A percentile compares a stretch with the other conserved stretches of the same genome.
These are phyloP conservation scores for Balansia obtecta DNA, from an alignment of 2,329 filamentous ascomycete genomes.

Conservation along the genomic window DNA sequence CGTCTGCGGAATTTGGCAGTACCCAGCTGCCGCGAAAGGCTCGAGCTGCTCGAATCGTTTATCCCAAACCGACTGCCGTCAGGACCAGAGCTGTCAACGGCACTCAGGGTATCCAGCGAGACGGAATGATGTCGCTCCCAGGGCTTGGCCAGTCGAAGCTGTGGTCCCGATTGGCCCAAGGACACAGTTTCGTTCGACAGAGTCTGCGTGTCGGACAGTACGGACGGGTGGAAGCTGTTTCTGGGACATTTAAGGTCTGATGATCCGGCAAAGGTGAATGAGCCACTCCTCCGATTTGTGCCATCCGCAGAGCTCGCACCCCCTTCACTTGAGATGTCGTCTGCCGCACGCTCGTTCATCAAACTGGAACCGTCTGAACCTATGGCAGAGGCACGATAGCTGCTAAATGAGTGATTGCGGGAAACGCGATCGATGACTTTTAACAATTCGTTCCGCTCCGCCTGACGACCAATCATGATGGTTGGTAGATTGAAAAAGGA, in stretches of 20 bases:
- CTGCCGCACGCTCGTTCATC: constrained; percentile 37
- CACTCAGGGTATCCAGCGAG: constrained; percentile 34
- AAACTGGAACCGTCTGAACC: constrained; percentile 42
- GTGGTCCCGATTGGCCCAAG: constrained; percentile 29
- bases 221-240: constrained; percentile 27
- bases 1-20: constrained; percentile 46
- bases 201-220: constrained; percentile 27
- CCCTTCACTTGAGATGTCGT: constrained; percentile 46
- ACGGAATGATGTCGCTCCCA: constrained; percentile 43
- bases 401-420: constrained; percentile 43
- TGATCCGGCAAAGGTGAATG: constrained; percentile 32
- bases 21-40: constrained; percentile 41
- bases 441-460: constrained; percentile 58
- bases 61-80: constrained; percentile 31
- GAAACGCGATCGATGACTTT: constrained; percentile 67
- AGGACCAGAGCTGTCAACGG: constrained; percentile 28
- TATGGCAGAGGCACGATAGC: constrained; percentile 28
- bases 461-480: constrained; percentile 65
- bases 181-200: constrained; percentile 34
- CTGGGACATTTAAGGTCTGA: constrained; percentile 28
- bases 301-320: constrained; percentile 42
- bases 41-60: constrained; percentile 34
- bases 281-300: constrained; percentile 34
- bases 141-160: constrained; percentile 26
- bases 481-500: constrained; percentile 83